Base-by-base conservation (phyloP, 208 protist species). In the Tetramitus jugosus region DNA sequence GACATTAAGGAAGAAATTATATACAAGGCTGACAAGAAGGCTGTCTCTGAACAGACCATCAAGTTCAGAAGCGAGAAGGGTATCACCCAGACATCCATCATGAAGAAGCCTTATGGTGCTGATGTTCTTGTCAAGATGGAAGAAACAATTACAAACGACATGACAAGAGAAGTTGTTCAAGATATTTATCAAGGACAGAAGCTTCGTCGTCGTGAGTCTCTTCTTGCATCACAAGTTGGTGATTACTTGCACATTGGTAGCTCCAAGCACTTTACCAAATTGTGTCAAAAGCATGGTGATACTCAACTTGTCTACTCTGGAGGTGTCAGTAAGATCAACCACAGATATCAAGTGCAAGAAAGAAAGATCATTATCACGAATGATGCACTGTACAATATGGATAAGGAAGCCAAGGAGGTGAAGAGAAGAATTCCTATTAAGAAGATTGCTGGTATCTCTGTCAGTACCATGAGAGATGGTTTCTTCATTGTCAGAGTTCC, bases 171-270 rank as follows among this genome's bases (percentile, higher is more conserved):
- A 10, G 42, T 74, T 33, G 29, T 74, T 53, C 67, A 74, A 53
- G 67, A 74, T 53, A 53, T 74, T 53, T 74, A 74, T 53, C 42
- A 49, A 49, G 67, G 67, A 56, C 67, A 74, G 53, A 74, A 74
- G 35, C n/a, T 74, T 14, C 46, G 67, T 39, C 46, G 67, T 39
- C 46, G 37, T 39, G 67, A 74, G 2, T 53, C 42, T 23, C n/a
- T 74, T 4, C 13, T 74, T 20, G 33, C 26, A 53, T 74, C 42
- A 42, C 33, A 74, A 20, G 1, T 74, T 0, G 67, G 67, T 37
- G 67, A 74, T 53, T 74, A 74, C 53, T 74, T 74, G 37, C 67
- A 74, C 42, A n/a, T 74, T 33, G 4, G 8, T 4, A 37, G 23
- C 35, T 40, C n/a, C 17, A 74, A 74, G 37, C 6, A 3, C 17